Evolutionary conservation across 2,329 filamentous ascomycete species (phyloP).

Genomic region (Colletotrichum sp.): DNA sequence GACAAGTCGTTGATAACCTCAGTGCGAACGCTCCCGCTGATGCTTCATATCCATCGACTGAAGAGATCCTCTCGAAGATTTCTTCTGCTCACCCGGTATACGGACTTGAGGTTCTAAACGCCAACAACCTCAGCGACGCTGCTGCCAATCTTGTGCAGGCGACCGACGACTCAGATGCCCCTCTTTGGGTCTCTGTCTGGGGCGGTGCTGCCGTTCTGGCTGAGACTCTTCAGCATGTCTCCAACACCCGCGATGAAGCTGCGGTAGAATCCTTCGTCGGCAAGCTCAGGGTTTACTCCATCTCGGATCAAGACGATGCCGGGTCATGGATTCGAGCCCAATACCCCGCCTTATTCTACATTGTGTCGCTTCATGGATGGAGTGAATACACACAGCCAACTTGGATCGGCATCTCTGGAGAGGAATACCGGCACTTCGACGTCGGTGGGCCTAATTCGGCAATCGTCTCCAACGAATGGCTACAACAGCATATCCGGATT

Average conservation of each 20-base stretch:
- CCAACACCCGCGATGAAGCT: conserved; percentile 29
- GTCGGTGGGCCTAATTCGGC: conserved; percentile 13
- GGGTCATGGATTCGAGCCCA: conserved; percentile 58
- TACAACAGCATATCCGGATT: conserved; percentile 57
- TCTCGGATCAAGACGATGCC: conserved; percentile 64
- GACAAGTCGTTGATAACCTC: conserved; percentile 48
- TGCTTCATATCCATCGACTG: conserved; percentile 41
- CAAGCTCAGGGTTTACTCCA: conserved; percentile 56
- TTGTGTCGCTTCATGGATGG: conserved; percentile 59
- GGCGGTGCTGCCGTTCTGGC: conserved; percentile 58
- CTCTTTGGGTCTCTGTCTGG: conserved; percentile 58
- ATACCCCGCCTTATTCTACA: conserved; percentile 60
- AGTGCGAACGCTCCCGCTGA: conserved; percentile 51
- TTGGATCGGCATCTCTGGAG: conserved; percentile 58
- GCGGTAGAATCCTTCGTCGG: conserved; percentile 39
- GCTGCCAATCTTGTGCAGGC: conserved; percentile 42
- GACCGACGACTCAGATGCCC: conserved; percentile 32
- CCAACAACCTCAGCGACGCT: conserved; percentile 38
- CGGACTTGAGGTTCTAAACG: conserved; percentile 32
- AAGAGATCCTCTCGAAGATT: conserved; percentile 38
- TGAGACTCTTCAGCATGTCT: conserved; percentile 47
- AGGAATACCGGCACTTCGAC: neutral
- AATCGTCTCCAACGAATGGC: conserved; percentile 54
- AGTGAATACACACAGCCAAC: conserved; percentile 57
- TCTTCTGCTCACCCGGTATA: conserved; percentile 34